Conservation (phyloP, 2,329 filamentous ascomycete genomes). For the Penicillium hordei region DNA sequence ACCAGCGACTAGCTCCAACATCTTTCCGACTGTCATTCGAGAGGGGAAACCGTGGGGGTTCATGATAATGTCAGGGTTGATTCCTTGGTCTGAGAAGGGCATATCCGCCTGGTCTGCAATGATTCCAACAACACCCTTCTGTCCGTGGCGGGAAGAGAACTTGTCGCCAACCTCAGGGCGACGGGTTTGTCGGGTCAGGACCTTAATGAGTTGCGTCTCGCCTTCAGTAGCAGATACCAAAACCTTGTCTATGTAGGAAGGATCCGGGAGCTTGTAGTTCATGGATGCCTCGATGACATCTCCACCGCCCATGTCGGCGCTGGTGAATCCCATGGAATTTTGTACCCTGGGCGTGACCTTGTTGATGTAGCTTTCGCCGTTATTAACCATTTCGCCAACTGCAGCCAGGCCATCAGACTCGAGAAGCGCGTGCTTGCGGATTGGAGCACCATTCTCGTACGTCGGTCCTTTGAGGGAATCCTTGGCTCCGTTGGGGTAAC, state of each 20-base stretch:
- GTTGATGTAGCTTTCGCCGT: conserved; percentile 84
- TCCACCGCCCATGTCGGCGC: conserved; percentile 56
- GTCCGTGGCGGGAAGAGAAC: conserved; percentile 96
- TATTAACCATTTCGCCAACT: conserved; percentile 75
- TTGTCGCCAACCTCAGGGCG: conserved; percentile 96
- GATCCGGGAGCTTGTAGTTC: conserved; percentile 80
- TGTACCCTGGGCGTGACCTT: conserved; percentile 83
- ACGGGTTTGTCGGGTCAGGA: conserved; percentile 93
- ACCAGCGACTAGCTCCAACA: conserved; percentile 90
- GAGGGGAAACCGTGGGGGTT: conserved; percentile 99
- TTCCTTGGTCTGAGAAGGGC: conserved; percentile 87
- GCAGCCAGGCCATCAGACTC: conserved; percentile 86
- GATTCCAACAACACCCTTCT: conserved; percentile 96
- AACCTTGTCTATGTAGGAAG: conserved; percentile 91
- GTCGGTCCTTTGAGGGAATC: conserved; percentile 64
- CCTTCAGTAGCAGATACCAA: conserved; percentile 88
- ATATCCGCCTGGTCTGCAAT: conserved; percentile 96
- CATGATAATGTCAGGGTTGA: conserved; percentile 99
- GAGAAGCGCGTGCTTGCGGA: conserved; percentile 69
- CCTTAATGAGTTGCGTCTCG: conserved; percentile 84
- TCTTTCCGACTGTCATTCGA: conserved; percentile 98
- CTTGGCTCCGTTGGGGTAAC: conserved; percentile 76
- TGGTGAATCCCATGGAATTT: conserved; percentile 63
- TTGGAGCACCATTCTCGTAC: conserved; percentile 60
- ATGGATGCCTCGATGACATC: conserved; percentile 41